A percentile compares a stretch with the other conserved stretches of the same genome.
phyloP scores from a whole-genome alignment of 805 yeast genomes.

The Zygoascus ofunaensis region DNA sequence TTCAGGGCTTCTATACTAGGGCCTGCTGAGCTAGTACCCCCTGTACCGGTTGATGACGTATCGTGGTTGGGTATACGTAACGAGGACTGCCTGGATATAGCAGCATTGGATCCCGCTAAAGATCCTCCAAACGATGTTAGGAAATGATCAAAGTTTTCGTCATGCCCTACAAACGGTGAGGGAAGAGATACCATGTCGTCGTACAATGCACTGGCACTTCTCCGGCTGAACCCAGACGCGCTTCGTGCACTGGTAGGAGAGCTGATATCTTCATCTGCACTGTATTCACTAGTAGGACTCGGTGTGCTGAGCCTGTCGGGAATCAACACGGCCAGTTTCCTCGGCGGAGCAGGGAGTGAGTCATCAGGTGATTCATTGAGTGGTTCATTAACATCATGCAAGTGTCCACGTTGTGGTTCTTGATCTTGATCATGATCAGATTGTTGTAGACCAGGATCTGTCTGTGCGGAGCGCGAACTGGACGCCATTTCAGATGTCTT shows the following conservation, averaged over 20 bases:
- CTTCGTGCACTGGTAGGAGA: not conserved
- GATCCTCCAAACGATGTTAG: not conserved
- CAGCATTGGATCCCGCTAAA: slow-evolving; percentile 6
- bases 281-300: not conserved
- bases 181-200: slow-evolving; percentile 12
- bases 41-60: not conserved
- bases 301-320: not conserved
- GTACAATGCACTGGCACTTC: not conserved
- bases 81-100: slow-evolving; percentile 13
- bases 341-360: not conserved
- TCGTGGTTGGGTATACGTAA: slow-evolving; percentile 6
- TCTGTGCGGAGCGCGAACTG: not conserved
- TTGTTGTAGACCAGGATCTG: not conserved
- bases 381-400: no score
- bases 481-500: no score
- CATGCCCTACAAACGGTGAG: slow-evolving; percentile 11
- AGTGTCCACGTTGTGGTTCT: no score
- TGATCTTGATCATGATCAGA: not conserved
- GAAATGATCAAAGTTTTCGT: slow-evolving; percentile 2
- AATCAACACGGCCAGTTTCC: slow-evolving; percentile 1
- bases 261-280: not conserved
- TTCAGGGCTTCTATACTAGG: not conserved
- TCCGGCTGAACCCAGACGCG: not conserved
- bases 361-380: no score
- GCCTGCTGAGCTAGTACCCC: not conserved